Evolutionary conservation across 2,329 filamentous ascomycete species (phyloP).

Genomic region (Botrytis paeoniae): DNA sequence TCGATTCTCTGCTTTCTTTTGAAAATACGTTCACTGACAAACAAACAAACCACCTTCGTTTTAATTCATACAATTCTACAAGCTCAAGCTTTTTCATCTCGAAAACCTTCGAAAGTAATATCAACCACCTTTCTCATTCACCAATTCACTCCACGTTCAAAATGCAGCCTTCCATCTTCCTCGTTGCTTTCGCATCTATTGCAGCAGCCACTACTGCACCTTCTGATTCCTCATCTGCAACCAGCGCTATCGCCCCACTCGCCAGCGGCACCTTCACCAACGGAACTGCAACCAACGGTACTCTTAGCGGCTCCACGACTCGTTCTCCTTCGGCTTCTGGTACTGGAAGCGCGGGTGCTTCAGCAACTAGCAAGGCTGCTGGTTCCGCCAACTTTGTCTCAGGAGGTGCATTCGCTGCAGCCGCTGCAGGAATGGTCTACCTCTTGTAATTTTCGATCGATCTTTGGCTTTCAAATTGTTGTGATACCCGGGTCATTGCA

Average conservation of each 20-base stretch:
- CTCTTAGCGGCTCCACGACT: neutral
- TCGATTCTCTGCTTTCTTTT: constrained; percentile 5
- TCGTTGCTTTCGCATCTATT: constrained; percentile 23
- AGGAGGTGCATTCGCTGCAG: constrained; percentile 12
- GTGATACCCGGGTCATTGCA: constrained; percentile 17
- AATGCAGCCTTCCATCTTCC: constrained; percentile 23
- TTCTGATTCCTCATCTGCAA: constrained; percentile 10
- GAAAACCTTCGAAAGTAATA: neutral
- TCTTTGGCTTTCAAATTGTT: constrained; percentile 13
- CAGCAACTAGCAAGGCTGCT: constrained; percentile 14
- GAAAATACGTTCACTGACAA: neutral
- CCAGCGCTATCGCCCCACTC: constrained; percentile 4
- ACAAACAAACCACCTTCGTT: constrained; percentile 17
- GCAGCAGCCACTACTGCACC: constrained; percentile 24
- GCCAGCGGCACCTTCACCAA: constrained; percentile 15
- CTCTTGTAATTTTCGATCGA: constrained; percentile 12
- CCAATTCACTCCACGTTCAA: constrained; percentile 13
- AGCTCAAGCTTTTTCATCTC: neutral
- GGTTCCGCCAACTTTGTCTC: constrained; percentile 11
- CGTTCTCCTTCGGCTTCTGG: neutral
- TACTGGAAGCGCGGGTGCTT: neutral
- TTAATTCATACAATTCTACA: constrained; percentile 1
- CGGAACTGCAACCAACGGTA: constrained; percentile 14
- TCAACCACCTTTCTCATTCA: neutral
- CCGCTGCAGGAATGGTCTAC: constrained; percentile 19